Conservation (phyloP, 108 stramenopile genomes). For the Nitzschia sp. region DNA sequence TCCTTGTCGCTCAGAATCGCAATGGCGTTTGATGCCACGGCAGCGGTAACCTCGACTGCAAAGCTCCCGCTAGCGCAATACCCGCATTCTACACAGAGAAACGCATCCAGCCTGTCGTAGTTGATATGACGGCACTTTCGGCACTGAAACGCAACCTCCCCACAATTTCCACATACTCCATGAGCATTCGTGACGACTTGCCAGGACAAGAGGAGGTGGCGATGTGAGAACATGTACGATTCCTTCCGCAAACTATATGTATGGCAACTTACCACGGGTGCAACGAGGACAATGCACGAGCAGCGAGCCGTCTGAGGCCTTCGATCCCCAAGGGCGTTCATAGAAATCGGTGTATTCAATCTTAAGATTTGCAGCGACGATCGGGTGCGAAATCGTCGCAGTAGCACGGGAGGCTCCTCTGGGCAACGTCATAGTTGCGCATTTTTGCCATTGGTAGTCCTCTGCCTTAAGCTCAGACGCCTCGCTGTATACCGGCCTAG, state of each 20-base stretch:
- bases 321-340: slow-evolving; percentile 57
- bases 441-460: slow-evolving; percentile 73
- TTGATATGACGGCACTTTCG: slow-evolving; percentile 94
- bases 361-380: slow-evolving; percentile 79
- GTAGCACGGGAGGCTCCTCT: slow-evolving; percentile 58
- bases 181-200: slow-evolving; percentile 93
- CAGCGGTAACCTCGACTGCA: slow-evolving; percentile 61
- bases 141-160: slow-evolving; percentile 96
- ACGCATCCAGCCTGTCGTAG: slow-evolving; percentile 93
- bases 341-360: slow-evolving; percentile 84
- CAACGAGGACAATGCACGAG: slow-evolving; percentile 90
- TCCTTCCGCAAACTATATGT: background rate
- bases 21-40: slow-evolving; percentile 76
- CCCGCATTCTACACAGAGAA: slow-evolving; percentile 97
- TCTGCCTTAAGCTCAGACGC: slow-evolving; percentile 57
- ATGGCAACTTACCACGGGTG: slow-evolving; percentile 47
- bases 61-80: slow-evolving; percentile 90
- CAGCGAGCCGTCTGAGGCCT: slow-evolving; percentile 56
- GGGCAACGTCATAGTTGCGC: slow-evolving; percentile 61
- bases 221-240: background rate
- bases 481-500: slow-evolving; percentile 57
- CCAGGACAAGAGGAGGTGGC: background rate
- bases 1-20: slow-evolving; percentile 71
- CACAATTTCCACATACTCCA: slow-evolving; percentile 94
- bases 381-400: slow-evolving; percentile 50